Evolutionary conservation across 2,329 filamentous ascomycete species (phyloP).

Genomic region (Rhytidhysteron rufulum): DNA sequence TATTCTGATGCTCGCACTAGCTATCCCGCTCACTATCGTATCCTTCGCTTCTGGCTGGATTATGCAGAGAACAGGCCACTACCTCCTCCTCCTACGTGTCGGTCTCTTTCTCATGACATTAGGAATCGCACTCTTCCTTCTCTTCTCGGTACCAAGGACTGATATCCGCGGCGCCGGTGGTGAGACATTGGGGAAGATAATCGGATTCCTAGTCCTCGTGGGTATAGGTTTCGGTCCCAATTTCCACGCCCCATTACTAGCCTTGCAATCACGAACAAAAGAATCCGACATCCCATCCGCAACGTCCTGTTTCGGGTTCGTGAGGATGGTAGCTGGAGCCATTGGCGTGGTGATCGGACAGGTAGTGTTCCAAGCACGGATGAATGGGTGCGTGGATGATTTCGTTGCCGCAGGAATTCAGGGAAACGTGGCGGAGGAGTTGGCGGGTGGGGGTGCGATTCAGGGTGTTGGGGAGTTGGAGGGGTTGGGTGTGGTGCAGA

Average conservation of each 20-base stretch:
- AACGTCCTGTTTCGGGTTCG: constrained; percentile 50
- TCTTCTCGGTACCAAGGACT: constrained; percentile 10
- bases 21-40: constrained; percentile 39
- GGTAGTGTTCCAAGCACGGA: constrained; percentile 53
- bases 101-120: constrained; percentile 30
- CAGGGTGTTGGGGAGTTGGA: constrained; percentile 22
- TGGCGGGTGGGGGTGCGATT: constrained; percentile 29
- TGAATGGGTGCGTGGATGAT: constrained; percentile 44
- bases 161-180: too few species aligned
- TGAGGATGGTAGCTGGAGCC: constrained; percentile 42
- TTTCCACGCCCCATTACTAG: constrained; percentile 53
- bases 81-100: constrained; percentile 31
- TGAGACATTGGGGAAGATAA: constrained; percentile 34
- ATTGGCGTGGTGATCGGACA: constrained; percentile 49
- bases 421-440: constrained; percentile 14
- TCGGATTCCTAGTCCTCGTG: constrained; percentile 48
- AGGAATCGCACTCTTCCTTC: constrained; percentile 31
- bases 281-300: constrained; percentile 50
- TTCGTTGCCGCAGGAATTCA: constrained; percentile 20
- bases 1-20: constrained; percentile 60
- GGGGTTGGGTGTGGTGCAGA: constrained; percentile 25
- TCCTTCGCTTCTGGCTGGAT: constrained; percentile 46
- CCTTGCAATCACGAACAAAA: constrained; percentile 53
- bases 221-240: constrained; percentile 52
- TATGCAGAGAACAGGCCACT: constrained; percentile 43